These are phyloP conservation scores for Fusarium annulatum DNA, from an alignment of 2,329 filamentous ascomycete genomes.

Conservation along the genomic window DNA sequence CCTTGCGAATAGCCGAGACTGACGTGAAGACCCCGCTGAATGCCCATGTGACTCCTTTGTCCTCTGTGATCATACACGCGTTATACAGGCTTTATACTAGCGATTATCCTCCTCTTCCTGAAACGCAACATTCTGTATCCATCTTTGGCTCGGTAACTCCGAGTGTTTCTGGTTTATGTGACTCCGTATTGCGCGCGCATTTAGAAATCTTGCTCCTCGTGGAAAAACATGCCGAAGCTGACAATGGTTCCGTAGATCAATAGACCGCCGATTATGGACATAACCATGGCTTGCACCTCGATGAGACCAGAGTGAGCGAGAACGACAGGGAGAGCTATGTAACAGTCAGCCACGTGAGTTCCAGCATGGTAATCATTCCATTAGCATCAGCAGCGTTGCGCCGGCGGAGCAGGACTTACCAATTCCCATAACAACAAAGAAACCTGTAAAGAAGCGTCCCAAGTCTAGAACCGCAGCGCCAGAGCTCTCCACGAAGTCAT, in stretches of 20 bases:
- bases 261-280: constrained; percentile 92
- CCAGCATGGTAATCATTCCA: neutral
- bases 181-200: constrained; percentile 1
- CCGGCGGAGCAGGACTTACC: constrained; percentile 67
- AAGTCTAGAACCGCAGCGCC: constrained; percentile 90
- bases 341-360: constrained; percentile 26
- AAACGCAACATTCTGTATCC: constrained; percentile 4
- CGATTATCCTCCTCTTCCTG: constrained; percentile 24
- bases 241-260: constrained; percentile 99
- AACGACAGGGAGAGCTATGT: constrained; percentile 84
- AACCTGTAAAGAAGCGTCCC: constrained; percentile 92
- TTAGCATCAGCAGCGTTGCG: neutral
- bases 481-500: constrained; percentile 92
- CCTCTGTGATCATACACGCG: constrained; percentile 39
- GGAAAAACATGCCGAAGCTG: constrained; percentile 98
- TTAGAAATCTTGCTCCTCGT: constrained; percentile 96
- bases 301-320: constrained; percentile 91
- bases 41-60: constrained; percentile 21
- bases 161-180: neutral
- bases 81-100: constrained; percentile 17
- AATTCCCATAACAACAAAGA: constrained; percentile 96
- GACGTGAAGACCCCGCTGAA: constrained; percentile 35
- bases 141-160: neutral
- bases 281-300: constrained; percentile 85
- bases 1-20: constrained; percentile 24